These are phyloP conservation scores for Grammothele lineata DNA, from an alignment of 768 basidiomycete species.

Conservation along the genomic window DNA sequence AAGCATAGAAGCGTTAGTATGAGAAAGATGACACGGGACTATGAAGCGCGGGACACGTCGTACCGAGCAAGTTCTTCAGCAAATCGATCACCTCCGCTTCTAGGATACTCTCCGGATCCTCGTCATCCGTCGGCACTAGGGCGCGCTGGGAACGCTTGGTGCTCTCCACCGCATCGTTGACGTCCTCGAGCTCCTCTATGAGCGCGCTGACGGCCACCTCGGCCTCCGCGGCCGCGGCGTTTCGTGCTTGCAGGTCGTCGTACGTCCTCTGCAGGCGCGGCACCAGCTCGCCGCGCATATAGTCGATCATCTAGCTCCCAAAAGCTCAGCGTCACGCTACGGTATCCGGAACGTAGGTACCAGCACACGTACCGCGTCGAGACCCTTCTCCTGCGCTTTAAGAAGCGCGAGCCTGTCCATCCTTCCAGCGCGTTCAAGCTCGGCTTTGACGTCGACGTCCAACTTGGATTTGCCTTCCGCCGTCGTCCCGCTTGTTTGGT, in stretches of 20 bases:
- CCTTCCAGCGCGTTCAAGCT: slow-evolving; percentile 30
- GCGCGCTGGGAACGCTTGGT: neutral
- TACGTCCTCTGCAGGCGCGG: slow-evolving; percentile 24
- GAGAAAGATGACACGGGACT: no score
- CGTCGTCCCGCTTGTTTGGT: neutral
- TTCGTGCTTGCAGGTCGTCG: slow-evolving; percentile 18
- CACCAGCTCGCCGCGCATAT: slow-evolving; percentile 11
- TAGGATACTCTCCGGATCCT: neutral
- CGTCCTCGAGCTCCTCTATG: slow-evolving; percentile 29
- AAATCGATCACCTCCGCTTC: slow-evolving; percentile 3
- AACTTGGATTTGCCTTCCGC: neutral
- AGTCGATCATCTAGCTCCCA: neutral
- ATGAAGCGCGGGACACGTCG: neutral
- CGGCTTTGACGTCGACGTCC: slow-evolving; percentile 17
- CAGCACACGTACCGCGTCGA: slow-evolving; percentile 27
- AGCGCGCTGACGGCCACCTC: slow-evolving; percentile 32
- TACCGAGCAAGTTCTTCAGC: slow-evolving; percentile 12
- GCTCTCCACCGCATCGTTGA: slow-evolving; percentile 8
- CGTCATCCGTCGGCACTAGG: neutral
- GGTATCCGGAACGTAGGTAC: no score
- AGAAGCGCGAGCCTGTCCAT: slow-evolving; percentile 28
- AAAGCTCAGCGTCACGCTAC: neutral
- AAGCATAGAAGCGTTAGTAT: no score
- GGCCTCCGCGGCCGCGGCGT: slow-evolving; percentile 21
- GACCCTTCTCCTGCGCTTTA: slow-evolving; percentile 16